Evolutionary conservation across 2,329 filamentous ascomycete genomes (phyloP), one percentile per base, ranked within the genome.

Genomic region (Neofusicoccum kwambonambiense): DNA sequence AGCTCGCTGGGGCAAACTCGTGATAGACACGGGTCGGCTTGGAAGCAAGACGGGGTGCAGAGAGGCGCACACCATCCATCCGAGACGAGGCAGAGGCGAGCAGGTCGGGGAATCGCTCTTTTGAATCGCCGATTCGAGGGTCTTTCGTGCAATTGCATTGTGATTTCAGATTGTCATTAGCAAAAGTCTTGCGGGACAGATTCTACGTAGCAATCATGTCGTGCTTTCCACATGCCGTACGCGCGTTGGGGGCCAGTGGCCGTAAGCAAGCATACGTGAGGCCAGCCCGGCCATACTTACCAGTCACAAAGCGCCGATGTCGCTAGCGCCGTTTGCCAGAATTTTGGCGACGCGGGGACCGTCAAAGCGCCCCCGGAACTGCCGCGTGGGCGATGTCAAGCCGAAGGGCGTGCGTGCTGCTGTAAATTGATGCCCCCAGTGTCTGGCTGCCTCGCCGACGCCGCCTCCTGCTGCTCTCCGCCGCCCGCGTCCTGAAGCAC

Each of bases 81-180:
- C 35, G 52, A 58, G 62, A 51, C 62, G 62, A 64, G 58, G 35
- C 52, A 64, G 62, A 64, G 44, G 62, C 51, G 62, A 49, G 62
- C 34, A 50, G 52, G 52, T 57, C 56, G 42, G 51, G 52, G 62
- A 50, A 41, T 39, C 62, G 51, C 62, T 64, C 44, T 64, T 62
- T 62, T 51, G 34, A 50, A 58, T 17, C 17, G 42, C 51, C 51
- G 44, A 42, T 47, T 22, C 51, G 52, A 52, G 44, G 62, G 47
- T 64, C 62, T 64, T 64, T 62, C 44, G 45, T 64, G 51, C 52
- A 49, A 42, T 58, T 49, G 52, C 51, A 31, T 64, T 49, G 27
- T 64, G 51, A 64, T 64, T 64, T 64, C 62, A 64, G 62, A 58
- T 64, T 64, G 62, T 50, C 44, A 34, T 27, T 50, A 51, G 58